These are phyloP conservation scores for Actinidia chinensis DNA, from an alignment of 179 eudicot genomes.

Conservation along the genomic window DNA sequence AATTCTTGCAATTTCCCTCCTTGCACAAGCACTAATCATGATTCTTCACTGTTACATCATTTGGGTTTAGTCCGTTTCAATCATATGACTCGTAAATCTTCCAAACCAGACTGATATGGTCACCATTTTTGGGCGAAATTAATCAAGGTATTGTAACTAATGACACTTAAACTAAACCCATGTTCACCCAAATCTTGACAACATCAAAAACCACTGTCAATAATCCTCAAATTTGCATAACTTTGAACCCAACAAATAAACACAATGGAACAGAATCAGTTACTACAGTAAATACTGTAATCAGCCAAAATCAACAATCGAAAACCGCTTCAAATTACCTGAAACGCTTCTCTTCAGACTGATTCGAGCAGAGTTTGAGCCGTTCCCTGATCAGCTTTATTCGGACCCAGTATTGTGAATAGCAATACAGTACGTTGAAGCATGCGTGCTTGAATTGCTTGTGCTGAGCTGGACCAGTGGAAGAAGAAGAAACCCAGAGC, in stretches of 20 bases:
- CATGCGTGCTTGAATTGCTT: constrained; percentile 43
- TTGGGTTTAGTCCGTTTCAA: constrained; percentile 53
- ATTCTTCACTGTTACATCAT: constrained; percentile 50
- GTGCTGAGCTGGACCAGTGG: constrained; percentile 67
- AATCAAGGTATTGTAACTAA: constrained; percentile 68
- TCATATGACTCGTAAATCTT: constrained; percentile 80
- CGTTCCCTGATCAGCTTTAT: constrained; percentile 58
- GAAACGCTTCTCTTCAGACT: constrained; percentile 29
- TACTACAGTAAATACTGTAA: constrained; percentile 41
- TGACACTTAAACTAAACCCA: constrained; percentile 56
- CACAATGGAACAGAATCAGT: constrained; percentile 56
- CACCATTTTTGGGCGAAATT: constrained; percentile 53
- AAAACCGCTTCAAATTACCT: constrained; percentile 24
- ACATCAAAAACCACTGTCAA: constrained; percentile 53
- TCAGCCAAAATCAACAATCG: constrained; percentile 49
- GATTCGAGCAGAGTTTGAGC: constrained; percentile 70
- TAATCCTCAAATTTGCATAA: constrained; percentile 66
- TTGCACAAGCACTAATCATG: constrained; percentile 74
- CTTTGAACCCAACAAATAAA: constrained; percentile 75
- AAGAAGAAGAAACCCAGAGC: constrained; percentile 78
- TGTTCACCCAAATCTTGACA: constrained; percentile 52
- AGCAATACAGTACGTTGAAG: constrained; percentile 50
- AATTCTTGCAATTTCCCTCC: constrained; percentile 63
- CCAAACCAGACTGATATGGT: constrained; percentile 52
- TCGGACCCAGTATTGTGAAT: constrained; percentile 57